Conservation (phyloP, 2,329 filamentous ascomycete genomes). For the Fusarium drepaniforme region DNA sequence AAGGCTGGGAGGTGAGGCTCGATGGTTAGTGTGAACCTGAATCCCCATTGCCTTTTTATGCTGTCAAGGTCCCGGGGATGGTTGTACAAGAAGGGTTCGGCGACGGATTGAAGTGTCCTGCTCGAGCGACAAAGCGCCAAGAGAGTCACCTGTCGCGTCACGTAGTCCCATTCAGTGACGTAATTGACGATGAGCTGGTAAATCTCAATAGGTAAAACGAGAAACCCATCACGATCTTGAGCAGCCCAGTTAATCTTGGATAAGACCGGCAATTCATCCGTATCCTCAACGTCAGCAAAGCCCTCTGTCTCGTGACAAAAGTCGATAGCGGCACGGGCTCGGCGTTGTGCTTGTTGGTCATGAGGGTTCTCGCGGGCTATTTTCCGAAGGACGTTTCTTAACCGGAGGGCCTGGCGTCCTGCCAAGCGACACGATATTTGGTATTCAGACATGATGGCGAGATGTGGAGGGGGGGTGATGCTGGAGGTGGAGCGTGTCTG, state of each 20-base stretch:
- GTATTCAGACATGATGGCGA: neutral
- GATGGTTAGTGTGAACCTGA: conserved; percentile 10
- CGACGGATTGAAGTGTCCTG: neutral
- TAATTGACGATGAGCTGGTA: conserved; percentile 7
- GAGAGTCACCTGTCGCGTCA: conserved; percentile 2
- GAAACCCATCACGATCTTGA: accelerated
- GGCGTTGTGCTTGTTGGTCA: conserved; percentile 7
- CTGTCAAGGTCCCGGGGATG: conserved; percentile 3
- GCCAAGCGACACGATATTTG: neutral
- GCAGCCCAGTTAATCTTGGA: too few species aligned
- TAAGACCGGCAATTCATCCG: neutral
- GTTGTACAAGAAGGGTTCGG: conserved; percentile 14
- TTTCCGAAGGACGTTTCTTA: neutral
- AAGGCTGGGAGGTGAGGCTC: conserved; percentile 8
- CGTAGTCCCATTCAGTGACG: neutral
- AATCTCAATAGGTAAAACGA: conserved; percentile 10
- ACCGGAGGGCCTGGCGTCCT: neutral
- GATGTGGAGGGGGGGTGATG: neutral
- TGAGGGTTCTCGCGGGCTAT: neutral
- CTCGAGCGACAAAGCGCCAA: conserved; percentile 11
- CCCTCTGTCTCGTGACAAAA: neutral
- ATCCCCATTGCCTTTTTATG: neutral
- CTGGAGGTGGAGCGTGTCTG: neutral
- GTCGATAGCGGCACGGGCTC: neutral
- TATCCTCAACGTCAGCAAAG: neutral